Evolutionary conservation across 73 alveolate genomes (phyloP), one percentile per base, ranked within the genome.

Genomic region (Breviolum minutum): DNA sequence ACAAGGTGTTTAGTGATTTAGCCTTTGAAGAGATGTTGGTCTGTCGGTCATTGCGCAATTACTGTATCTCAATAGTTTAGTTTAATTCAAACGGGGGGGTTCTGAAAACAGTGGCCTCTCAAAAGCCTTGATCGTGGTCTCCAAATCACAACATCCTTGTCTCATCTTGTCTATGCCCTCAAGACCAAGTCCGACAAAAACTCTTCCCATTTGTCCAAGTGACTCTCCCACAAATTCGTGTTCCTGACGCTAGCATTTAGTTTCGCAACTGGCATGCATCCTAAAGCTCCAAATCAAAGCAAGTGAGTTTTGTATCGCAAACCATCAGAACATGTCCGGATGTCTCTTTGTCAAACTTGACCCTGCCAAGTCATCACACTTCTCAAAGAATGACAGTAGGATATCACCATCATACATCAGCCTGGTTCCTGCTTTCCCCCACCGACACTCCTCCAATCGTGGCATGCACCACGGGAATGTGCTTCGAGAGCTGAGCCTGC

Each of bases 381-480:
- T 40, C 54, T 40, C 54, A 40, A 40, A 40, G 54, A 40, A 40
- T 40, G n/a, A n/a, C n/a, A n/a, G n/a, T 40, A 40, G 54, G 54
- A 40, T 40, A 40, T 40, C 54, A 40, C 54, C 54, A 40, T 3
- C 54, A 40, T 40, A 40, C 54, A 40, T 40, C 54, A 40, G 54
- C 54, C 54, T 40, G 54, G 3, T 40, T 40, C 54, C 3, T 0
- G 54, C 99, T 99, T 63, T 99, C 99, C n/a, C 99, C 99, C 81
- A 99, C 99, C 92, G 99, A 99, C 61, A 99, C 99, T 61, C 99
- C 99, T 82, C 99, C 99, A 48, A 99, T 99, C 26, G 99, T 95
- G 97, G 99, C 99, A 90, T 99, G 99, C 54, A 99, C 99, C 95
- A 99, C 99, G 32, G 99, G 99, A 91, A 99, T 99, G 99, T 99